A percentile compares a stretch with the other conserved stretches of the same genome.
Evolutionary conservation across 768 basidiomycete genomes (phyloP).

Genomic region (Auriscalpium vulgare): DNA sequence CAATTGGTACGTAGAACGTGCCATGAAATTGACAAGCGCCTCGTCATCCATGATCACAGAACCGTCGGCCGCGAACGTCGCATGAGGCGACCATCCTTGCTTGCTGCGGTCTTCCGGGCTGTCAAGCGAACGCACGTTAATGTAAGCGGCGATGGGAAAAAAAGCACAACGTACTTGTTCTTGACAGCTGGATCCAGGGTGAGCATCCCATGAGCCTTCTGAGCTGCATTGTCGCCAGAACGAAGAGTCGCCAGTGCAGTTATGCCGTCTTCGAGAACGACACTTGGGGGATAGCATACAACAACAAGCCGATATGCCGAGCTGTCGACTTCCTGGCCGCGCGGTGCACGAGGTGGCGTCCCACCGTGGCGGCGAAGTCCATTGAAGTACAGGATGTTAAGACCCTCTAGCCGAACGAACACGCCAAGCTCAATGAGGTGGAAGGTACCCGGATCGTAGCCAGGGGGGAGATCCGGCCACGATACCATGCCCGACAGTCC

Average conservation of each 20-base stretch:
- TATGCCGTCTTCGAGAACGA: not conserved
- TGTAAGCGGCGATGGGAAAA: too few relatives aligned
- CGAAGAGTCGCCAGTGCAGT: slow-evolving; percentile 3
- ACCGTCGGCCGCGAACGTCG: not conserved
- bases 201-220: not conserved
- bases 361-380: not conserved
- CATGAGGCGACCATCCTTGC: not conserved
- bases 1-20: not conserved
- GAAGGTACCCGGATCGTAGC: not conserved
- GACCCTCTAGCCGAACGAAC: not conserved
- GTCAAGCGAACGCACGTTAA: not conserved
- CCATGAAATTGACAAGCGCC: not conserved
- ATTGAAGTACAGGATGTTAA: not conserved
- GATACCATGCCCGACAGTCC: not conserved
- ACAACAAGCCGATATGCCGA: not conserved
- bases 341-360: not conserved
- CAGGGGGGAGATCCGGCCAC: not conserved
- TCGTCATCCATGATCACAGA: not conserved
- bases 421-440: not conserved
- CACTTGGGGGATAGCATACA: not conserved
- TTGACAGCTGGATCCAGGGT: too few relatives aligned
- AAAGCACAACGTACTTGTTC: too few relatives aligned
- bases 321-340: not conserved
- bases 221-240: slow-evolving; percentile 6
- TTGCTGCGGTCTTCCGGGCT: not conserved